phyloP scores from a whole-genome alignment of 768 basidiomycete species.

The Rhizopogon vulgaris region DNA sequence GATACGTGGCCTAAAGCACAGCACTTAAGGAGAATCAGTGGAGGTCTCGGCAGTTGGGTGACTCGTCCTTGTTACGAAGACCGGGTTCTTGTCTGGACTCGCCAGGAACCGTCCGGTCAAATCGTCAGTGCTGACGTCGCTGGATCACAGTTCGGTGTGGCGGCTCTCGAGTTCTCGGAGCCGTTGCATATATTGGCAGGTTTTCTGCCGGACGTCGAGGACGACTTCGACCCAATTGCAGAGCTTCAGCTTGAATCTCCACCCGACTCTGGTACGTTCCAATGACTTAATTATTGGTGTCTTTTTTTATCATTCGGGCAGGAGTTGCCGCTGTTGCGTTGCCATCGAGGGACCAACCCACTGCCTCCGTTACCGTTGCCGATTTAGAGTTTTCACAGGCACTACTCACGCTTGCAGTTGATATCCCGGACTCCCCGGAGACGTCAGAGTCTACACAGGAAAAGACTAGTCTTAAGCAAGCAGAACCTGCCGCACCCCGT shows the following conservation, averaged over 20 bases:
- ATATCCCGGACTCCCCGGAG: background rate
- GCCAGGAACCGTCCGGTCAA: constrained; percentile 31
- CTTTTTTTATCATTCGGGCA: constrained; percentile 3
- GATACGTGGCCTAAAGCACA: constrained; percentile 10
- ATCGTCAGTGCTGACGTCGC: constrained; percentile 33
- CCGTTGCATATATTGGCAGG: constrained; percentile 60
- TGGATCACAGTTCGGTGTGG: constrained; percentile 52
- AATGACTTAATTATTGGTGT: background rate
- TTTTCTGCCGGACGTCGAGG: constrained; percentile 22
- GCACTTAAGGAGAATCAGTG: constrained; percentile 28
- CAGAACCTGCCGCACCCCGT: constrained; percentile 6
- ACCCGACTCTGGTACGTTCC: constrained; percentile 14
- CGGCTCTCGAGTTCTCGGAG: constrained; percentile 68
- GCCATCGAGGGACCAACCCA: constrained; percentile 1
- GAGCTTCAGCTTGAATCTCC: constrained; percentile 10
- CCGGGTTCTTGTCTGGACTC: constrained; percentile 49
- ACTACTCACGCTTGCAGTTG: background rate
- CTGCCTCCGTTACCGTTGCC: background rate
- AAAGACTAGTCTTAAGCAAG: background rate
- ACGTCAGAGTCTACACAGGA: constrained; percentile 1
- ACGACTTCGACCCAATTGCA: constrained; percentile 14
- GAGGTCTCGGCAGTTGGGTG: constrained; percentile 63
- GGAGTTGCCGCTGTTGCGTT: background rate
- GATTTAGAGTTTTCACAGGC: background rate
- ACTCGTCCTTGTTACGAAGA: constrained; percentile 75